Evolutionary conservation across 2,329 filamentous ascomycete species (phyloP), one percentile per base, ranked within the genome.

Genomic region (Talaromyces atroroseus): DNA sequence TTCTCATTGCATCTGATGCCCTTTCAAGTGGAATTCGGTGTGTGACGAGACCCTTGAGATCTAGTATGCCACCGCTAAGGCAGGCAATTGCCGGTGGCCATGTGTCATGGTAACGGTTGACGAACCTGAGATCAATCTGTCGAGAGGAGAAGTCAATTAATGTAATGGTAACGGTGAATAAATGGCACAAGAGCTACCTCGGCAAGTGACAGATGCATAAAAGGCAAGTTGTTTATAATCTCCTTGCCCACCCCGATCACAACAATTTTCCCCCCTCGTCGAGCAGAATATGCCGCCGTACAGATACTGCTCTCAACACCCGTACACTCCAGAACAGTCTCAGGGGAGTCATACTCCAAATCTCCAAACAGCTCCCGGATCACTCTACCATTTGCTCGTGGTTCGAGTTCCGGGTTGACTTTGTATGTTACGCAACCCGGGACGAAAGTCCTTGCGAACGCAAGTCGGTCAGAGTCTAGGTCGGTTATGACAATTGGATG

Each of bases 21-120:
- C 81, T 74, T 59, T 87, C 84, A 23, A 89, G 71, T 0, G 82
- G 79, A 59, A 83, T 87, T 1, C 74, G 76, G 66, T 89, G 85
- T 11, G 84, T 83, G 3, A 88, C 80, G 18, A 87, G 70, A 49
- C 77, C 78, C 64, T 84, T 84, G 20, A 87, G 71, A 64, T 87
- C 79, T 8, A 89, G 65, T 1, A 87, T 76, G 0, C 80, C 80
- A 3, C 83, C 82, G 42, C 76, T 78, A 26, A 89, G 65, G 49
- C 81, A 82, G 6, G 80, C 76, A 34, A 89, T 85, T 0, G 82
- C 86, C 0, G 81, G 78, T 0, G 85, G 85, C 85, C 86, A 89
- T 0, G 85, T 88, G 64, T 88, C 84, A 42, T 80, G 76, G 66
- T 88, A 89, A 7, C 86, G 77, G 67, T 89, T 88, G 66, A 88